A percentile compares a stretch with the other conserved stretches of the same genome.
Evolutionary conservation across 2,329 filamentous ascomycete species (phyloP).

Genomic region (Fusarium oligoseptatum): DNA sequence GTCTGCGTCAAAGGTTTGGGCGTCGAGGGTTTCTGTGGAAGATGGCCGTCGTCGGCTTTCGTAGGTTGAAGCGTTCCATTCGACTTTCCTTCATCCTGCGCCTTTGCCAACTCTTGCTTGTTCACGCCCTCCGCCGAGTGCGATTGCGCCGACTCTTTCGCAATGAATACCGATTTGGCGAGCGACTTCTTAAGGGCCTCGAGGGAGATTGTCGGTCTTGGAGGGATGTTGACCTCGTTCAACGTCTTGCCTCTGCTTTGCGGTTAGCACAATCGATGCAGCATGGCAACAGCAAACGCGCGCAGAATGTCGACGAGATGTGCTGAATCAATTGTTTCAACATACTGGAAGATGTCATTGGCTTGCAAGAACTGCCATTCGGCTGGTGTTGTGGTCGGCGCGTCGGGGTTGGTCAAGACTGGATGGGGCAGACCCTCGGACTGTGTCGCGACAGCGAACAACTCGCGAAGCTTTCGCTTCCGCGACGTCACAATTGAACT

Average conservation of each 20-base stretch:
- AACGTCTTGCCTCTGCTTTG: slow-evolving; percentile 57
- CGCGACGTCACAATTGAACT: slow-evolving; percentile 84
- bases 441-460: slow-evolving; percentile 84
- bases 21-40: slow-evolving; percentile 21
- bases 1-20: slow-evolving; percentile 29
- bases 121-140: slow-evolving; percentile 22
- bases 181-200: slow-evolving; percentile 58
- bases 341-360: slow-evolving; percentile 72
- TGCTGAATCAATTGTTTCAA: slow-evolving; percentile 42
- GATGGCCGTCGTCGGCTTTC: slow-evolving; percentile 24
- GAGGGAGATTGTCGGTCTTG: slow-evolving; percentile 60
- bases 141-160: slow-evolving; percentile 26
- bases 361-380: slow-evolving; percentile 70
- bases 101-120: slow-evolving; percentile 15
- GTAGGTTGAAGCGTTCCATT: slow-evolving; percentile 22
- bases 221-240: slow-evolving; percentile 66
- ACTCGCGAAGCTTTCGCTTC: slow-evolving; percentile 90
- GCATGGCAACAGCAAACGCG: slow-evolving; percentile 31
- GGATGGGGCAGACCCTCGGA: slow-evolving; percentile 71
- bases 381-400: slow-evolving; percentile 63
- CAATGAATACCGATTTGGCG: slow-evolving; percentile 45
- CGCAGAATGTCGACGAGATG: slow-evolving; percentile 28
- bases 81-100: slow-evolving; percentile 24
- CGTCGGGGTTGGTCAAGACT: slow-evolving; percentile 69
- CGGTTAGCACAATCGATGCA: slow-evolving; percentile 40